These are phyloP conservation scores for Ploettnerulaceae sp. DNA, from an alignment of 2,329 filamentous ascomycete genomes.

Conservation along the genomic window DNA sequence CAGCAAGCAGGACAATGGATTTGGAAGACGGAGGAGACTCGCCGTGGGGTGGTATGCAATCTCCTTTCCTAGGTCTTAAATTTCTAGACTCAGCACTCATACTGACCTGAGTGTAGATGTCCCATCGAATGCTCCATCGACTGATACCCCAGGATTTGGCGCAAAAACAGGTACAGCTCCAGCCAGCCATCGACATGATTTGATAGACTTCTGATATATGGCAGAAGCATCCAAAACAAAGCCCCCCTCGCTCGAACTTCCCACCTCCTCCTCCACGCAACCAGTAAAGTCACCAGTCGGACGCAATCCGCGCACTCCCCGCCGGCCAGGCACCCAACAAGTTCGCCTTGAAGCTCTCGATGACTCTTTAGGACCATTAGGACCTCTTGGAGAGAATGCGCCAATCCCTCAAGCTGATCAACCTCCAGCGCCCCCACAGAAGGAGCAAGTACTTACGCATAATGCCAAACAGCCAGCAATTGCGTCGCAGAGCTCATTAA, in stretches of 20 bases:
- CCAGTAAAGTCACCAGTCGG: conserved; percentile 30
- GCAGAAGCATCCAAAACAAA: conserved; percentile 26
- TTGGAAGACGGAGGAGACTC: conserved; percentile 42
- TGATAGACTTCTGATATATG: neutral
- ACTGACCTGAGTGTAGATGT: conserved; percentile 35
- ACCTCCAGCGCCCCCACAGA: conserved; percentile 65
- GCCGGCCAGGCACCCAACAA: conserved; percentile 66
- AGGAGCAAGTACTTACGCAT: conserved; percentile 59
- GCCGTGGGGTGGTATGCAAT: conserved; percentile 41
- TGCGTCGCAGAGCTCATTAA: conserved; percentile 45
- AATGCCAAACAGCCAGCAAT: conserved; percentile 42
- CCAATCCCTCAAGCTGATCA: conserved; percentile 40
- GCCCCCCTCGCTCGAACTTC: conserved; percentile 18
- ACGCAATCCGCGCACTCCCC: conserved; percentile 36
- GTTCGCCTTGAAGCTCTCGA: conserved; percentile 74
- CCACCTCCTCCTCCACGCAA: conserved; percentile 18
- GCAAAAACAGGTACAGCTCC: conserved; percentile 21
- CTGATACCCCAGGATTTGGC: conserved; percentile 26
- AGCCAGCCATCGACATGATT: neutral
- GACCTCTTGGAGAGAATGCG: conserved; percentile 53
- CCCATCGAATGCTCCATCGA: conserved; percentile 37
- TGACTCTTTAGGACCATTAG: conserved; percentile 71
- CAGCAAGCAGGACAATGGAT: conserved; percentile 36
- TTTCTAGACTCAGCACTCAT: neutral
- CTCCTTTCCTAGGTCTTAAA: neutral